Conservation (phyloP, 441 rosid genomes). For the Corymbia citriodora region DNA sequence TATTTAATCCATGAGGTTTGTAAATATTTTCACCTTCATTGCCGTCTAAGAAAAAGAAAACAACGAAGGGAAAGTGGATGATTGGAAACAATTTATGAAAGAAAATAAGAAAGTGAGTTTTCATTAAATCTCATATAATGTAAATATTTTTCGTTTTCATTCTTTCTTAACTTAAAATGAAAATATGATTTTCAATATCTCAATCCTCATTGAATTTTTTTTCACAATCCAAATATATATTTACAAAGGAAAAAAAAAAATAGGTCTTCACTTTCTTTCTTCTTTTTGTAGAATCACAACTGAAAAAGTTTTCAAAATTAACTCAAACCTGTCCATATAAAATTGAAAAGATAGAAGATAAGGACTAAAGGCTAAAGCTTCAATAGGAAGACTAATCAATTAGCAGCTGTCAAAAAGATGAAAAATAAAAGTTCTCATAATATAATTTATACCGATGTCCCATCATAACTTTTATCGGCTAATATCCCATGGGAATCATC, state of each 20-base stretch:
- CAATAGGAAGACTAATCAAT: not conserved
- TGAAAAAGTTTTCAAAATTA: not conserved
- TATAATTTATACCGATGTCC: not conserved
- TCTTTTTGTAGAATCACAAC: not conserved
- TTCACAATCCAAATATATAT: not conserved
- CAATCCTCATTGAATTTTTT: not conserved
- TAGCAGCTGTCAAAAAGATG: too few relatives aligned
- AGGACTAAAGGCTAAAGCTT: not conserved
- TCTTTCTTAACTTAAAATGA: not conserved
- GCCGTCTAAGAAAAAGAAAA: not conserved
- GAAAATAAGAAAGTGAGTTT: not conserved
- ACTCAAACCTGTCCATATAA: not conserved
- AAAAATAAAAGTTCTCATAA: too few relatives aligned
- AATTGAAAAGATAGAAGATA: not conserved
- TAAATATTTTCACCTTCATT: not conserved
- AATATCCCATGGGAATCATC: accelerated
- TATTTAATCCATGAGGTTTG: not conserved
- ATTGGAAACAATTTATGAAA: not conserved
- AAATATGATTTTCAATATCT: not conserved
- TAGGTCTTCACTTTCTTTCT: not conserved
- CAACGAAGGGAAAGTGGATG: not conserved
- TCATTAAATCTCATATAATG: not conserved
- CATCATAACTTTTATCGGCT: too few relatives aligned
- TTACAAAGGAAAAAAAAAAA: not conserved
- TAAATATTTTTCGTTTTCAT: not conserved